Evolutionary conservation across 129 eudicot genomes (phyloP).

Genomic region (Gnaphalium uliginosum): DNA sequence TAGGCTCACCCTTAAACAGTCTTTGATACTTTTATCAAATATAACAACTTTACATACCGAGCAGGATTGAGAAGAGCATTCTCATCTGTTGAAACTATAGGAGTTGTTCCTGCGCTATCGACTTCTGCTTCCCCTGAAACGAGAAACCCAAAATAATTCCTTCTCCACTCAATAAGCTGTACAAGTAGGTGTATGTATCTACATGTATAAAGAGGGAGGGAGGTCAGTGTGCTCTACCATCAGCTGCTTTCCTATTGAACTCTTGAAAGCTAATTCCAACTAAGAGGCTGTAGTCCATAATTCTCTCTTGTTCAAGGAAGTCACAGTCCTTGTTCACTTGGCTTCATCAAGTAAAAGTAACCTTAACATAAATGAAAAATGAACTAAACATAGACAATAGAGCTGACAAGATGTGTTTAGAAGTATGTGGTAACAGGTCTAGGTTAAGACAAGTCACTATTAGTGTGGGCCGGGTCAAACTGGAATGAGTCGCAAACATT

Average conservation of each 20-base stretch:
- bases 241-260: conserved; percentile 30
- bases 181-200: not conserved
- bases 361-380: not conserved
- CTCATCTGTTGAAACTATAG: conserved; percentile 44
- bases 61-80: conserved; percentile 48
- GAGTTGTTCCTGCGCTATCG: conserved; percentile 36
- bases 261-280: conserved; percentile 82
- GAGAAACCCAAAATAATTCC: conserved; percentile 6
- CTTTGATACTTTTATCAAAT: not conserved
- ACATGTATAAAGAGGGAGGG: not conserved
- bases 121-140: conserved; percentile 37
- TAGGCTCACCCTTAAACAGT: not conserved
- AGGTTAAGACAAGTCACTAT: not conserved
- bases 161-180: not conserved
- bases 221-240: conserved; percentile 28
- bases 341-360: conserved; percentile 41
- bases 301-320: conserved; percentile 88
- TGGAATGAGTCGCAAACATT: not conserved
- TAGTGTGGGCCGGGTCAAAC: not conserved
- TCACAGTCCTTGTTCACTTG: conserved; percentile 88
- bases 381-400: not conserved
- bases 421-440: not conserved
- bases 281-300: conserved; percentile 93
- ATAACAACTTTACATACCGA: conserved; percentile 33
- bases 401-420: not conserved